phyloP scores from a whole-genome alignment of 129 eudicot genomes.

The Escallonia herrerae region DNA sequence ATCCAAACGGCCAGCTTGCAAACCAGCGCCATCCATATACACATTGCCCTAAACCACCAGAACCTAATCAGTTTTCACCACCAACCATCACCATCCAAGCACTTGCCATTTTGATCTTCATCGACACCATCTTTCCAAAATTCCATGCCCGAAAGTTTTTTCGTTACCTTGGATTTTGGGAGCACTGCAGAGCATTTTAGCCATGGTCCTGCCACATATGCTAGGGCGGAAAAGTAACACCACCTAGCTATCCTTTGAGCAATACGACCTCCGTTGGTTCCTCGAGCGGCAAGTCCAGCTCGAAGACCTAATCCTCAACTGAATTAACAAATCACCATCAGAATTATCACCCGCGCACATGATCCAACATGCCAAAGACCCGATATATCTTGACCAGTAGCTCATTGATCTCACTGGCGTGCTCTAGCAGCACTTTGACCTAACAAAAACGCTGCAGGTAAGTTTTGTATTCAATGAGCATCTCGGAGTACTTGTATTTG shows the following conservation, averaged over 20 bases:
- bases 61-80: too few species aligned
- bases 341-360: not conserved
- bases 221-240: slow-evolving; percentile 38
- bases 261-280: slow-evolving; percentile 16
- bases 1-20: too few species aligned
- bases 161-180: slow-evolving; percentile 26
- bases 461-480: slow-evolving; percentile 1
- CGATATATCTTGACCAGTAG: not conserved
- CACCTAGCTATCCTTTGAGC: slow-evolving; percentile 7
- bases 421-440: slow-evolving; percentile 8
- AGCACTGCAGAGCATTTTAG: slow-evolving; percentile 42
- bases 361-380: slow-evolving; percentile 8
- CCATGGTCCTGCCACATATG: slow-evolving; percentile 53
- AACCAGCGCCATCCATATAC: too few species aligned
- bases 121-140: too few species aligned
- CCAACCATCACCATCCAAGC: too few species aligned
- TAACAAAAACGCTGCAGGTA: slow-evolving; percentile 1
- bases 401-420: slow-evolving; percentile 3
- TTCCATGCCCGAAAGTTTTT: too few species aligned
- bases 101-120: too few species aligned
- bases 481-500: slow-evolving; percentile 13
- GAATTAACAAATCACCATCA: slow-evolving; percentile 20
- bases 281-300: slow-evolving; percentile 24
- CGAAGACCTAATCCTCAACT: too few species aligned
- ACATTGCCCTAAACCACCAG: too few species aligned